A percentile compares a stretch with the other conserved stretches of the same genome.
Evolutionary conservation across 352 stramenopile genomes (phyloP).

Genomic region (Thalassiosira mediterranea): DNA sequence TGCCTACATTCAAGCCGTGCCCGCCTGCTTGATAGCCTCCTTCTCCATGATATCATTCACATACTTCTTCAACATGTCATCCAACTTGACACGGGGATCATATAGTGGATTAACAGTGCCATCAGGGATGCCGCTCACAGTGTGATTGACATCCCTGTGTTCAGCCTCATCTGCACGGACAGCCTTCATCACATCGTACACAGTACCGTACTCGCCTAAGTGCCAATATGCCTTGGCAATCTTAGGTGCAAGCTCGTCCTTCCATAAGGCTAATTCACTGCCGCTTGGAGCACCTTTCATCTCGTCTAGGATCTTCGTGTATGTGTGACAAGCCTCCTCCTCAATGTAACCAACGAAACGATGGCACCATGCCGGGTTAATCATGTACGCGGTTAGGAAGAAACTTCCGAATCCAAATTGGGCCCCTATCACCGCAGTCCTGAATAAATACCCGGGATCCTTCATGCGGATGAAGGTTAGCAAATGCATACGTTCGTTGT

Average conservation of each 20-base stretch:
- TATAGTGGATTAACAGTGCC: conserved; percentile 70
- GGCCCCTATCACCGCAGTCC: conserved; percentile 83
- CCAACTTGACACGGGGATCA: conserved; percentile 71
- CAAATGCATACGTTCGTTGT: conserved; percentile 92
- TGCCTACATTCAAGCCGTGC: not conserved
- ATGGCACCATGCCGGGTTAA: conserved; percentile 87
- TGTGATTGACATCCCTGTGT: conserved; percentile 91
- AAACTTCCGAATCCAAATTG: conserved; percentile 88
- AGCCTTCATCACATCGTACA: conserved; percentile 90
- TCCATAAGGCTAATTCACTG: conserved; percentile 86
- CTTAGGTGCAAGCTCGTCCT: conserved; percentile 81
- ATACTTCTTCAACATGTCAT: conserved; percentile 77
- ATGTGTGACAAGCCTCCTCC: conserved; percentile 91
- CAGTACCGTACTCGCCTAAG: conserved; percentile 83
- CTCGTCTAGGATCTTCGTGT: conserved; percentile 89
- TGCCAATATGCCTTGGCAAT: conserved; percentile 87
- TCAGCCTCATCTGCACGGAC: conserved; percentile 90
- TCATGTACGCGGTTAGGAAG: conserved; percentile 88
- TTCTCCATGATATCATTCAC: conserved; percentile 76
- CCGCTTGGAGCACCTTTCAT: conserved; percentile 85
- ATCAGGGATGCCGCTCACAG: conserved; percentile 52
- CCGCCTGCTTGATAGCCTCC: conserved; percentile 2
- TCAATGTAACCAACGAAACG: conserved; percentile 92
- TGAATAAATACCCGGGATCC: conserved; percentile 84
- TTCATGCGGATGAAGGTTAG: conserved; percentile 91